A percentile compares a stretch with the other conserved stretches of the same genome.
Evolutionary conservation across 441 rosid species (phyloP).

Genomic region (Flueggea neowawraea): DNA sequence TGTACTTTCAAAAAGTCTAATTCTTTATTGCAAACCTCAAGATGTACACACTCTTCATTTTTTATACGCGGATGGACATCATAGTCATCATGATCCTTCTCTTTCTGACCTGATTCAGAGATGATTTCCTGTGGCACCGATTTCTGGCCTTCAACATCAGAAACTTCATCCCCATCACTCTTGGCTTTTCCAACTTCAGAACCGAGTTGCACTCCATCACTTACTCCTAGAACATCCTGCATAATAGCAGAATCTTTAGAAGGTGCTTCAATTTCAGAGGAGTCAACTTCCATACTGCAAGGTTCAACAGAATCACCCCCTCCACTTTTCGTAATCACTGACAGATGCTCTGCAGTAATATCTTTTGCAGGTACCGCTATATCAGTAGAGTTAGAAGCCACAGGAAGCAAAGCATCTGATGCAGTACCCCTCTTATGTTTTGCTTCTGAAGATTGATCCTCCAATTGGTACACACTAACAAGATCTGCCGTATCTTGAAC

Average conservation of each 20-base stretch:
- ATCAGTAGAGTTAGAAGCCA: slow-evolving; percentile 17
- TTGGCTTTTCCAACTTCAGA: neutral
- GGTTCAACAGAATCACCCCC: neutral
- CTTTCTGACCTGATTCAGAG: neutral
- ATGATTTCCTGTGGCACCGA: neutral
- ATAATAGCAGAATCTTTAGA: neutral
- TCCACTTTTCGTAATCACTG: neutral
- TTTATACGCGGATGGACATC: neutral
- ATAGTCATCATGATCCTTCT: no score
- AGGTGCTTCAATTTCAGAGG: neutral
- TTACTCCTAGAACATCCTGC: neutral
- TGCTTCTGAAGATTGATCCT: slow-evolving; percentile 4
- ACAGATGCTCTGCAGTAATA: slow-evolving; percentile 11
- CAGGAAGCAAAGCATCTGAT: slow-evolving; percentile 13
- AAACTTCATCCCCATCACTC: neutral
- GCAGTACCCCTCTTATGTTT: slow-evolving; percentile 7
- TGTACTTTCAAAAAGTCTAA: slow-evolving; percentile 16
- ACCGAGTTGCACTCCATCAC: neutral
- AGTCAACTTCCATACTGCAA: neutral
- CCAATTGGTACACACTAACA: slow-evolving; percentile 3
- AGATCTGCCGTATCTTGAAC: no score
- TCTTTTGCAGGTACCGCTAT: slow-evolving; percentile 17
- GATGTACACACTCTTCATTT: slow-evolving; percentile 14
- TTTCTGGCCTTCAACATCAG: neutral
- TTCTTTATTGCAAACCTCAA: slow-evolving; percentile 20